Evolutionary conservation across 169 alveolate genomes (phyloP).

Genomic region (Amoebophrya sp.): DNA sequence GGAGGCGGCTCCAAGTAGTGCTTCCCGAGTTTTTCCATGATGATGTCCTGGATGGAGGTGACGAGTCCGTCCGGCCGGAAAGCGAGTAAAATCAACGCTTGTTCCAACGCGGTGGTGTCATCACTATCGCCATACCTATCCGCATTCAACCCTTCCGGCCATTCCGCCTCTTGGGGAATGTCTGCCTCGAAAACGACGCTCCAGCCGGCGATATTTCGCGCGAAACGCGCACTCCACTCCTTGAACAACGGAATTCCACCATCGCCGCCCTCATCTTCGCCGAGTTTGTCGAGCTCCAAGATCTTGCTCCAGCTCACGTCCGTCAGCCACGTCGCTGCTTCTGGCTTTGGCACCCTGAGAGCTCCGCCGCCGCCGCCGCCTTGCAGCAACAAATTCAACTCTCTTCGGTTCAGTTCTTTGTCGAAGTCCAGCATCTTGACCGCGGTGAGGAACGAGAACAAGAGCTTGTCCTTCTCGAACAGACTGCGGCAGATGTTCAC

Average conservation of each 20-base stretch:
- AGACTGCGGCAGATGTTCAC: slow-evolving; percentile 70
- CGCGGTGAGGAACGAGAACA: slow-evolving; percentile 62
- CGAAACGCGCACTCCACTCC: slow-evolving; percentile 26
- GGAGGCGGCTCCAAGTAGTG: slow-evolving; percentile 52
- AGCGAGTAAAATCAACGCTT: slow-evolving; percentile 61
- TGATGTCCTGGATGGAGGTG: slow-evolving; percentile 52
- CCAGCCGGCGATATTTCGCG: slow-evolving; percentile 43
- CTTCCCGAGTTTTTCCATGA: slow-evolving; percentile 50
- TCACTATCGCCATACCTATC: background rate
- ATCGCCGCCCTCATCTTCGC: slow-evolving; percentile 10
- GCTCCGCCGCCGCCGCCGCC: slow-evolving; percentile 25
- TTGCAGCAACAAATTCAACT: slow-evolving; percentile 15
- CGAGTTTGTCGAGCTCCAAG: slow-evolving; percentile 27
- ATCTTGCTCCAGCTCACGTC: slow-evolving; percentile 30
- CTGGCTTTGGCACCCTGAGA: slow-evolving; percentile 8
- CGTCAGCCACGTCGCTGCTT: slow-evolving; percentile 19
- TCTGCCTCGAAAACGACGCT: slow-evolving; percentile 45
- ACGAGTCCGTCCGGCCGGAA: slow-evolving; percentile 68
- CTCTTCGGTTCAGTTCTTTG: slow-evolving; percentile 34
- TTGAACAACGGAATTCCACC: slow-evolving; percentile 7
- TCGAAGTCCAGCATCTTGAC: slow-evolving; percentile 48
- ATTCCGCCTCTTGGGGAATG: slow-evolving; percentile 38
- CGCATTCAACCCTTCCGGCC: background rate
- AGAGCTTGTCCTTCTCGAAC: slow-evolving; percentile 65
- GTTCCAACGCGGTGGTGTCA: slow-evolving; percentile 40